A percentile compares a stretch with the other conserved stretches of the same genome.
Conservation (phyloP, 345 rosid species). For the Garcia nutans region DNA sequence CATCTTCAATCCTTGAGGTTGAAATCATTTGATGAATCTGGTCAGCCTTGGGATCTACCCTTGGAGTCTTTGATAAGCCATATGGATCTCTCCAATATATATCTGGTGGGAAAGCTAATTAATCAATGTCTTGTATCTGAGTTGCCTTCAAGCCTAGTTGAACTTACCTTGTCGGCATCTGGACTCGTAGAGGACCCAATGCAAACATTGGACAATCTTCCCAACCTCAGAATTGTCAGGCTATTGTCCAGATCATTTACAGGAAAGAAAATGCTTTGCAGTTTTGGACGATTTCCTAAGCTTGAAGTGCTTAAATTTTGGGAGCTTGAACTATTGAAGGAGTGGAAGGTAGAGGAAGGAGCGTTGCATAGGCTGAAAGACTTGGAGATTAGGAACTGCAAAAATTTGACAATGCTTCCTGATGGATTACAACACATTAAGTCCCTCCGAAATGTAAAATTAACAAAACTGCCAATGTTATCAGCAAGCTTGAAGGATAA, state of each 20-base stretch:
- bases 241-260: too few species aligned
- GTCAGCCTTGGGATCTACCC: background rate
- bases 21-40: background rate
- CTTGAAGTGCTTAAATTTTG: background rate
- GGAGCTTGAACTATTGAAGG: background rate
- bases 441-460: too few species aligned
- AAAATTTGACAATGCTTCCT: constrained; percentile 10
- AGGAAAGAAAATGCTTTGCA: too few species aligned
- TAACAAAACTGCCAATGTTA: too few species aligned
- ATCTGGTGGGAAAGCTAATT: background rate
- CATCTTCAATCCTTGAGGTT: background rate
- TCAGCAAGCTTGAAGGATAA: too few species aligned
- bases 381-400: constrained; percentile 9
- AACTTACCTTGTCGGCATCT: too few species aligned
- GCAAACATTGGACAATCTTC: too few species aligned
- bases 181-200: too few species aligned
- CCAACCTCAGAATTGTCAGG: too few species aligned
- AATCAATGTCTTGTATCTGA: background rate
- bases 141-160: constrained; percentile 7
- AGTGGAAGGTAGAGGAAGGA: constrained; percentile 4
- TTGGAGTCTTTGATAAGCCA: background rate
- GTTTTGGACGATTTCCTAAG: too few species aligned
- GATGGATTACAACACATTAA: background rate
- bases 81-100: background rate
- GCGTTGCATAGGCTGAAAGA: background rate